Base-by-base conservation (phyloP, 2,329 filamentous ascomycete species). In the Claviceps quebecensis region DNA sequence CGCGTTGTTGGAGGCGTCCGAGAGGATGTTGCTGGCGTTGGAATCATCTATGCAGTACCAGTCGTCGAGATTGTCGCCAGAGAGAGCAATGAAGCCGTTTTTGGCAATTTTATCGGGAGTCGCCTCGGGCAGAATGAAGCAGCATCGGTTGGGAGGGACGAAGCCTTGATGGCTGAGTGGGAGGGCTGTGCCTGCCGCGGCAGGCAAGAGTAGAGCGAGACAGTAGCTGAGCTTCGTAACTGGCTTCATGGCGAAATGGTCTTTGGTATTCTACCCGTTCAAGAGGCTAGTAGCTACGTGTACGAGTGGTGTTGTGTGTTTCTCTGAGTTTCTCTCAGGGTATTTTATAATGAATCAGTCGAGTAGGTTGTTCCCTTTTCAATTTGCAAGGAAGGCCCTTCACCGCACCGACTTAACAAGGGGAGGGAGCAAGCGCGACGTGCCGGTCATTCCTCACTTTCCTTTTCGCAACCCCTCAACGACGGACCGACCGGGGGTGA, bases 41-140 rank as follows among this genome's bases (percentile, higher is more conserved):
- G 58, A 52, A 13, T 61, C 52, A 29, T 66, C 49, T 22, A 66
- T 59, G 53, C 65, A 67, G 53, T 63, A 67, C 58, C 61, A 63
- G 22, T 63, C 63, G 0, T 57, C 49, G 1, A 58, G 53, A 5
- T 58, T 52, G 45, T 47, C 55, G 2, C 57, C 57, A 16, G 59
- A 55, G 26, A 67, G 53, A 47, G 62, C 61, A 22, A 65, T 51
- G 43, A 57, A 56, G 45, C 64, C 64, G 19, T 52, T 56, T n/a
- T 61, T 59, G 26, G 65, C 55, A 22, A 56, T 53, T 14, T 56
- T 55, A 19, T 58, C 56, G 23, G 53, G 56, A 41, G 57, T 50
- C 16, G 56, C 51, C 14, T 66, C 61, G 29, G 58, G 58, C 19
- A 67, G 56, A 9, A 58, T 58, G 54, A 67, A 67, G 56, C 65